Base-by-base conservation (phyloP, 768 basidiomycete species). In the Gloeopeniophorella convolvens region DNA sequence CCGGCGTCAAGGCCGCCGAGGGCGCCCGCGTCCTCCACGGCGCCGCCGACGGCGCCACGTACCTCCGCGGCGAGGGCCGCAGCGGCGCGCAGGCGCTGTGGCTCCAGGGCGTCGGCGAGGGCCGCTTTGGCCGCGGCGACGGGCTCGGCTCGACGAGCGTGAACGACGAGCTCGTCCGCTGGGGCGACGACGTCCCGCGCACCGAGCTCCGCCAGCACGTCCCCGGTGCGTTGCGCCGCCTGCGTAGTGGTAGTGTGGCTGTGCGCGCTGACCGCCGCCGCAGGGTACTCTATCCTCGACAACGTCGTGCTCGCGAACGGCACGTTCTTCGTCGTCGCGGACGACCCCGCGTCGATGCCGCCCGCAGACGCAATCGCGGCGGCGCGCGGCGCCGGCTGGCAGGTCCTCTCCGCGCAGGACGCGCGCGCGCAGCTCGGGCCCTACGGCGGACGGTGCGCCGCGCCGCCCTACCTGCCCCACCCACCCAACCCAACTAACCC, bases 241-340 rank as follows among this genome's bases (percentile, higher is more conserved):
- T 11, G 11, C 21, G 12, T 42, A 48, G 42, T 33, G 37, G n/a
- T n/a, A 31, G 13, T 34, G 35, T 58, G 21, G 23, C n/a, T n/a
- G n/a, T n/a, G n/a, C n/a, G n/a, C n/a, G n/a, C n/a, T n/a, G n/a
- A n/a, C n/a, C n/a, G n/a, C n/a, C n/a, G n/a, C n/a, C 18, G 30
- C 57, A 93, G 92, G 92, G 3, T 89, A 82, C 68, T 90, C 87
- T 1, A 77, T 92, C 36, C 70, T 94, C 48, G 88, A 93, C 59
- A 85, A 89, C 53, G 73, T 89, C n/a, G 78, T 85, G 60, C 66
- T 86, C n/a, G 70, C 76, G 59, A 81, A 85, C 56, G 81, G 82
- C 9, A 79, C 80, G 2, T 75, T 89, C 53, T 89, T 80, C 64
- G 65, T 94, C 51, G 82, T 94, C 30, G 78, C 83, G 4, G 82